phyloP scores from a whole-genome alignment of 2,329 filamentous ascomycete species.

The Diaporthe eres region DNA sequence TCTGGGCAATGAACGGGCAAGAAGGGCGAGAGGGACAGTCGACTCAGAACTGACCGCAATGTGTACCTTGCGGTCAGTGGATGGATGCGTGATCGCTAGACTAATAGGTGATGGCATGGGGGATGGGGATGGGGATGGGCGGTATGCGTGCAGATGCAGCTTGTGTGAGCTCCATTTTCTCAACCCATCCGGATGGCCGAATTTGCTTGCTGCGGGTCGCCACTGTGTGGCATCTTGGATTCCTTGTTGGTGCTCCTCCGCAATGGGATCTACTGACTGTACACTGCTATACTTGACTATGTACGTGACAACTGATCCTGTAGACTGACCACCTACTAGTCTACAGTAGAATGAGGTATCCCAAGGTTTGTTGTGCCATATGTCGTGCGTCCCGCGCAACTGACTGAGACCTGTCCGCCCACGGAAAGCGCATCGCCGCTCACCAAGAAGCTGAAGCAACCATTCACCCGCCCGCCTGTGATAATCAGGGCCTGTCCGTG shows the following conservation, averaged over 20 bases:
- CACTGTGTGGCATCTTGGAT: constrained; percentile 36
- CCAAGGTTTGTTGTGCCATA: constrained; percentile 14
- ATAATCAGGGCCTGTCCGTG: constrained; percentile 19
- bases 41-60: constrained; percentile 38
- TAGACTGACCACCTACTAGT: background rate
- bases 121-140: constrained; percentile 27
- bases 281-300: background rate
- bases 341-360: background rate
- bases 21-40: constrained; percentile 3
- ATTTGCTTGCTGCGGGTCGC: constrained; percentile 37
- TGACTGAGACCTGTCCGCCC: constrained; percentile 16
- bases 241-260: constrained; percentile 24
- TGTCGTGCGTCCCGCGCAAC: constrained; percentile 10
- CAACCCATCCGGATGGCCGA: constrained; percentile 27
- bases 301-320: background rate
- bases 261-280: constrained; percentile 12
- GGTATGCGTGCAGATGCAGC: constrained; percentile 38
- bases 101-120: constrained; percentile 6
- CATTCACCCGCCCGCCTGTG: constrained; percentile 12
- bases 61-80: constrained; percentile 36
- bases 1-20: constrained; percentile 26
- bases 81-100: constrained; percentile 19
- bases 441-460: constrained; percentile 4
- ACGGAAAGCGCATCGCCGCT: constrained; percentile 16
- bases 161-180: constrained; percentile 30